These are phyloP conservation scores for Penicillium sp. DNA, from an alignment of 2,329 filamentous ascomycete species.

Conservation along the genomic window DNA sequence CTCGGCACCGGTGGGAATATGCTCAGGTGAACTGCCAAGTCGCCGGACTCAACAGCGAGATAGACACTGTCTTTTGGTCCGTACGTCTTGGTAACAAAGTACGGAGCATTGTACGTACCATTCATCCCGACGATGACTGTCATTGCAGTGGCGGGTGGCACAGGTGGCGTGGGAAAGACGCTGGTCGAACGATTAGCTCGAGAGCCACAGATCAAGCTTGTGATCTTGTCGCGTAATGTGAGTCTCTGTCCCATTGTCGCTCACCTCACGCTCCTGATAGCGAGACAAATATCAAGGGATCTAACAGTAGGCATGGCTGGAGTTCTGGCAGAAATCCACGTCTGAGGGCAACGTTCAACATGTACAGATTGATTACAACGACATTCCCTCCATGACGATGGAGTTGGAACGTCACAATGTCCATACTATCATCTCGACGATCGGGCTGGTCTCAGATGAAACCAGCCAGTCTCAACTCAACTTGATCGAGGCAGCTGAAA, in stretches of 20 bases:
- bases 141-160: constrained; percentile 45
- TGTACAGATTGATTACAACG: constrained; percentile 30
- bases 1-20: no score
- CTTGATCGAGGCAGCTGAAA: constrained; percentile 42
- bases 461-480: constrained; percentile 35
- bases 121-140: constrained; percentile 28
- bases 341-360: constrained; percentile 9
- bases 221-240: constrained; percentile 41
- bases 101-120: no score
- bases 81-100: no score
- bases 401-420: constrained; percentile 36
- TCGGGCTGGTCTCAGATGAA: constrained; percentile 29
- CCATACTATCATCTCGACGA: constrained; percentile 42
- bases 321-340: background rate
- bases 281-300: no score
- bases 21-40: background rate
- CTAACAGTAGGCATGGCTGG: no score
- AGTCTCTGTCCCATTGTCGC: background rate
- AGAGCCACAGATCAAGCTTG: constrained; percentile 32
- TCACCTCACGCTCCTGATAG: no score
- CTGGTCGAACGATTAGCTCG: constrained; percentile 41
- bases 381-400: constrained; percentile 23
- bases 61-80: no score
- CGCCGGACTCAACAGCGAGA: background rate
- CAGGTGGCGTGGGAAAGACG: constrained; percentile 42